Evolutionary conservation across 805 yeast genomes (phyloP).

Genomic region (Yarrowia sp.): DNA sequence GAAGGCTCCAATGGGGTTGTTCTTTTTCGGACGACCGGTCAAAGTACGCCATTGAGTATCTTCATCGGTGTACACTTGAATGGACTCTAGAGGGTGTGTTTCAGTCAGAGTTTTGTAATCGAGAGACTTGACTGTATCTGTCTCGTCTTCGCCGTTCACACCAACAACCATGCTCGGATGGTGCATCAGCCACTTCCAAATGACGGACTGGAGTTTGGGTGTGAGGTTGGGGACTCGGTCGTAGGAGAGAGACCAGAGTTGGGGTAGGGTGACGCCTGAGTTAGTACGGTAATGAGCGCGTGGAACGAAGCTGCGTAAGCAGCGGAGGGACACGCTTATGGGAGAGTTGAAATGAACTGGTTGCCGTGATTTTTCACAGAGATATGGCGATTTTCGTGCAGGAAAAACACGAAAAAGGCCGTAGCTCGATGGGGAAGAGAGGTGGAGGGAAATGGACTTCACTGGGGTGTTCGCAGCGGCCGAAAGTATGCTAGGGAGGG

Average conservation of each 20-base stretch:
- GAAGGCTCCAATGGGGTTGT: constrained; percentile 38
- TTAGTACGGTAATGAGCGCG: not conserved
- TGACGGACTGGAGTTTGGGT: constrained; percentile 30
- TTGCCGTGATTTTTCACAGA: too few relatives aligned
- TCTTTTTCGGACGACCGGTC: constrained; percentile 39
- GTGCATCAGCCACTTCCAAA: constrained; percentile 37
- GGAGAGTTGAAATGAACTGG: too few relatives aligned
- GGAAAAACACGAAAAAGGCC: not conserved
- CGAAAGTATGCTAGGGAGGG: too few relatives aligned
- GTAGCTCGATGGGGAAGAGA: too few relatives aligned
- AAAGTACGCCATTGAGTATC: constrained; percentile 41
- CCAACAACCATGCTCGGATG: constrained; percentile 30
- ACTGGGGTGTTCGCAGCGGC: too few relatives aligned
- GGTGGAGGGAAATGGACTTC: too few relatives aligned
- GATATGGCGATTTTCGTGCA: not conserved
- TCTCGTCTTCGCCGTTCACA: constrained; percentile 8
- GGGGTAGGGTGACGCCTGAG: constrained; percentile 35
- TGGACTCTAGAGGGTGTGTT: not conserved
- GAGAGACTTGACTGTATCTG: constrained; percentile 25
- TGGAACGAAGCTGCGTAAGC: too few relatives aligned
- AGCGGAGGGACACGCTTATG: too few relatives aligned
- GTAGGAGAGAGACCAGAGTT: constrained; percentile 35
- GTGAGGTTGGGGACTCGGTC: constrained; percentile 32
- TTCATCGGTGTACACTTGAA: constrained; percentile 36
- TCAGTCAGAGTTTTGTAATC: not conserved